Conservation (phyloP, 306 rosid genomes). For the Phaseolus lunatus region DNA sequence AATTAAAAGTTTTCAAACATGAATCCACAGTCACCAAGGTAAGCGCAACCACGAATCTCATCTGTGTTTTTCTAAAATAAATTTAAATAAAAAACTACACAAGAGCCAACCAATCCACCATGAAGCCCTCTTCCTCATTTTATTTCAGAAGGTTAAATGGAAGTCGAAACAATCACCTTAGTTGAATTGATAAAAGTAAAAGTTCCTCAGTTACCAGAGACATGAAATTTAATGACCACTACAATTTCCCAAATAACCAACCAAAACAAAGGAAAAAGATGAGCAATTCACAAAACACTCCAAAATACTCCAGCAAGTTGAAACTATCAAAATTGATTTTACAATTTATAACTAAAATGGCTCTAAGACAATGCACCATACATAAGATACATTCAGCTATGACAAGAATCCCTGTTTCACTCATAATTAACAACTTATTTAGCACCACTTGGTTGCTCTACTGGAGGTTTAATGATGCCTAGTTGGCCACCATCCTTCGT, state of each 20-base stretch:
- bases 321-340: conserved; percentile 31
- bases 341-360: neutral
- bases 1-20: too few relatives aligned
- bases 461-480: conserved; percentile 63
- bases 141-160: too few relatives aligned
- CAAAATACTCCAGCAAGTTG: neutral
- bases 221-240: too few relatives aligned
- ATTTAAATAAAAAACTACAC: too few relatives aligned
- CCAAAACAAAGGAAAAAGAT: neutral
- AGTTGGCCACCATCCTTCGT: conserved; percentile 88
- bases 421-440: conserved; percentile 49
- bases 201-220: neutral
- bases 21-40: too few relatives aligned
- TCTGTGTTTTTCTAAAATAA: too few relatives aligned
- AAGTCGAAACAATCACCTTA: neutral
- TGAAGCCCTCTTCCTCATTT: too few relatives aligned
- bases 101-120: too few relatives aligned
- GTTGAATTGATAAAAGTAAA: neutral
- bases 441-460: conserved; percentile 45
- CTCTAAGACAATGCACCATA: conserved; percentile 17
- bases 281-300: conserved; percentile 14
- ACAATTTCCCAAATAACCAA: neutral
- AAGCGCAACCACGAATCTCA: too few relatives aligned
- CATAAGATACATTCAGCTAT: conserved; percentile 37
- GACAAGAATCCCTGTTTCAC: conserved; percentile 16